Evolutionary conservation across 2,329 filamentous ascomycete genomes (phyloP), one percentile per base, ranked within the genome.

Genomic region (Neofusicoccum ribis): DNA sequence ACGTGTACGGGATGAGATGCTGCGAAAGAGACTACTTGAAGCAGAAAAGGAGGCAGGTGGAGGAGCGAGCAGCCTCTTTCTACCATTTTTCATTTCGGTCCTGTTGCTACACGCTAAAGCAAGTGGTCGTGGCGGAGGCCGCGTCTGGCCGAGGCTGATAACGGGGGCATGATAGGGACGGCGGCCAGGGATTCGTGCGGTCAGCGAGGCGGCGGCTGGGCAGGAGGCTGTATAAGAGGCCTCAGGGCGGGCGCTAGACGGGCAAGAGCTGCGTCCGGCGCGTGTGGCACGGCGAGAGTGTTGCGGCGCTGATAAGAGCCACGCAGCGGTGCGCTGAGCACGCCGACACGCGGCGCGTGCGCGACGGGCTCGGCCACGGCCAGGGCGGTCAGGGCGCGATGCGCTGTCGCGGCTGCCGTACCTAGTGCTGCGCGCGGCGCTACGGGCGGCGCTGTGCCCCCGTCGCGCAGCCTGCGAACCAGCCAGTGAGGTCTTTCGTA

Each of bases 401-500:
- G 23, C 23, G 23, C 23, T 23, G 23, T 23, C 23, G 23, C 23
- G 23, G 54, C 52, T 43, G 52, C 52, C 52, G 52, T 56, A 23
- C 23, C 23, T 23, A 23, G 23, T 23, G 31, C 36, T 5, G 36
- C 20, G n/a, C n/a, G 14, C 49, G 27, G 34, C 49, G 43, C n/a
- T 60, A 47, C 56, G 56, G 56, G 56, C 56, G 56, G 56, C 56
- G 56, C n/a, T 14, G 17, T 15, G 11, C 4, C 56, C 54, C n/a
- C 2, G 27, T 47, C 56, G 27, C 56, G 56, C 56, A 60, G 27
- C 56, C 27, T 47, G 41, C 41, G 23, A 47, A 36, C 43, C 41
- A 60, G 56, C 56, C 56, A 46, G 41, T 37, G 39, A 49, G 43
- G 50, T 62, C 59, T 50, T 27, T 31, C 27, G 59, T 50, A 62